Percentiles rank a stretch among this genome's conserved stretches.
Conservation (phyloP, 306 rosid genomes). For the Astragalus glycyphyllos region DNA sequence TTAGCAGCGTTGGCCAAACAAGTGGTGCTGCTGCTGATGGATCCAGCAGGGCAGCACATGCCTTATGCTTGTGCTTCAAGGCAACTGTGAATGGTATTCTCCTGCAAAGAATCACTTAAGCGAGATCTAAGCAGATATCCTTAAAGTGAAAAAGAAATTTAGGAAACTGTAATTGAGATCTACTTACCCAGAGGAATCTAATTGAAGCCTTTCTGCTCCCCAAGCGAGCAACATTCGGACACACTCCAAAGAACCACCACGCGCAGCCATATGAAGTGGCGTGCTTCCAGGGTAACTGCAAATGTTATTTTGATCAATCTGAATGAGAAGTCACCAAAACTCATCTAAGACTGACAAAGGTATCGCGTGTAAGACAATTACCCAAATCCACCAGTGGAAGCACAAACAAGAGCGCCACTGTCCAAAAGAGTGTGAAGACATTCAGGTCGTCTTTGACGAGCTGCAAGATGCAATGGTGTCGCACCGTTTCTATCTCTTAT, state of each 20-base stretch:
- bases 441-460: conserved; percentile 64
- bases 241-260: conserved; percentile 80
- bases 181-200: conserved; percentile 76
- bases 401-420: conserved; percentile 81
- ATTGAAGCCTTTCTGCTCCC: conserved; percentile 85
- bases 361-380: conserved; percentile 36
- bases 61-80: conserved; percentile 63
- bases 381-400: conserved; percentile 79
- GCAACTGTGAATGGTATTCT: conserved; percentile 75
- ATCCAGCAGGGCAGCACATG: conserved; percentile 75
- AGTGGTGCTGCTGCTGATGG: conserved; percentile 87
- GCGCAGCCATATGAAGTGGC: conserved; percentile 88
- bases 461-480: conserved; percentile 86
- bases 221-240: conserved; percentile 78
- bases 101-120: conserved; percentile 53
- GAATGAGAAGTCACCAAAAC: conserved; percentile 23
- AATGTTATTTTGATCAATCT: conserved; percentile 48
- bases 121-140: conserved; percentile 5
- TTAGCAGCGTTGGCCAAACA: conserved; percentile 86
- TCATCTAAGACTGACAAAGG: conserved; percentile 16
- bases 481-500: conserved; percentile 86
- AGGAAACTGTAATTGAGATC: not conserved
- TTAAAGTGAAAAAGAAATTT: not conserved
- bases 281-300: conserved; percentile 81
- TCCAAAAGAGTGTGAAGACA: conserved; percentile 70